Conservation (phyloP, 2,329 filamentous ascomycete species). For the Zalaria sp. region DNA sequence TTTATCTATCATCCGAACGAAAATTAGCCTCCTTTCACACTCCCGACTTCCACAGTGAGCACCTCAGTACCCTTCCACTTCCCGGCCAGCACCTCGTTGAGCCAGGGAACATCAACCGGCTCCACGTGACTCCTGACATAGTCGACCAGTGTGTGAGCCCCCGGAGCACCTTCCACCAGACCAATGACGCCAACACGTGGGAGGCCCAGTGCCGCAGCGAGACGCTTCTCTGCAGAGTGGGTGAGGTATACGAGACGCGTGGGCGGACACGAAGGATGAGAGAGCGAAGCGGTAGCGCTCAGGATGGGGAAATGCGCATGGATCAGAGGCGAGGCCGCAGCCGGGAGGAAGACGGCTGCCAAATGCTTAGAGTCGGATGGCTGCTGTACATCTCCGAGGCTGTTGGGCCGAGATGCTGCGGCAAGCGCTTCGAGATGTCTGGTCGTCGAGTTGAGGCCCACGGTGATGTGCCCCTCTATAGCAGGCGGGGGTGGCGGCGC, state of each 20-base stretch:
- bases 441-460: constrained; percentile 52
- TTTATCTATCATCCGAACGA: too few species aligned
- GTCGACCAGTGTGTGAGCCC: constrained; percentile 1
- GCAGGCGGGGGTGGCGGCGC: constrained; percentile 25
- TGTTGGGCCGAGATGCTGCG: constrained; percentile 4
- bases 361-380: background rate
- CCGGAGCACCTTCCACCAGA: constrained; percentile 3
- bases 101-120: constrained; percentile 3
- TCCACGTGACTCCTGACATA: constrained; percentile 4
- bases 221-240: constrained; percentile 2
- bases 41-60: too few species aligned
- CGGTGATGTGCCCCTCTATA: constrained; percentile 42
- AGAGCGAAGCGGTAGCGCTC: constrained; percentile 4
- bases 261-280: background rate
- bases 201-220: constrained; percentile 3
- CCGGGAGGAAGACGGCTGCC: constrained; percentile 14
- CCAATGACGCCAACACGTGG: constrained; percentile 6
- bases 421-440: constrained; percentile 39
- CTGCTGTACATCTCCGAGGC: background rate
- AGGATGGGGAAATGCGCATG: constrained; percentile 8
- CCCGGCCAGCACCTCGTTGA: constrained; percentile 1
- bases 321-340: constrained; percentile 4
- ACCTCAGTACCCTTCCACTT: constrained; percentile 1
- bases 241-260: constrained; percentile 7
- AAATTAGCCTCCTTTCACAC: too few species aligned